Evolutionary conservation across 805 yeast species (phyloP).

Genomic region (Barnettozyma wickerhamii): DNA sequence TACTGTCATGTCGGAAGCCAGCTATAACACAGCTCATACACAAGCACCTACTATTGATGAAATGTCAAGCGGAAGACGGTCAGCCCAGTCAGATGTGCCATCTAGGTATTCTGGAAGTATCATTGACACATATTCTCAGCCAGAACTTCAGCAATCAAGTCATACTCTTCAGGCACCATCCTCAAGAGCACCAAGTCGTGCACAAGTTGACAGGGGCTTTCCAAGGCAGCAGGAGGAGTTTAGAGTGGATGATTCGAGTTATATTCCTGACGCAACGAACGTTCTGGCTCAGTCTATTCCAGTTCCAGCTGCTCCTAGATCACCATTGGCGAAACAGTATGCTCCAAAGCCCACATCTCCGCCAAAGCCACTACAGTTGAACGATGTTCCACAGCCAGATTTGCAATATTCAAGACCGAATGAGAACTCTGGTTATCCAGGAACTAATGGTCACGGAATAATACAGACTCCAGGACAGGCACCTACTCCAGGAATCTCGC

Average conservation of each 20-base stretch:
- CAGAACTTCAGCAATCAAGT: slow-evolving; percentile 9
- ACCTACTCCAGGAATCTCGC: no score
- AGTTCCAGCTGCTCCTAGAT: slow-evolving; percentile 18
- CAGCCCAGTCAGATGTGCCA: neutral
- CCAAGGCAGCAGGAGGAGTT: neutral
- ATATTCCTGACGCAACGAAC: slow-evolving; percentile 18
- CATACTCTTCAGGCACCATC: slow-evolving; percentile 3
- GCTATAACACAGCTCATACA: slow-evolving; percentile 2
- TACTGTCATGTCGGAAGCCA: slow-evolving; percentile 5
- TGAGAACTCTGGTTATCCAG: no score
- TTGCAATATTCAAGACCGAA: neutral
- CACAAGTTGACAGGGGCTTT: neutral
- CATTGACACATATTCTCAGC: slow-evolving; percentile 20
- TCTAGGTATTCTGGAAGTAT: slow-evolving; percentile 21
- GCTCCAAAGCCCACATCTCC: slow-evolving; percentile 1
- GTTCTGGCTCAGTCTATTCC: slow-evolving; percentile 13
- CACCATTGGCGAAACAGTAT: slow-evolving; percentile 9
- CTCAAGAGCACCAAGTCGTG: neutral
- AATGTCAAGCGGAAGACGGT: neutral
- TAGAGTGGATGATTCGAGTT: slow-evolving; percentile 6
- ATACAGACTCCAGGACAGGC: no score
- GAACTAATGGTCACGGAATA: no score
- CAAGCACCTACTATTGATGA: neutral
- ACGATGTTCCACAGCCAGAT: slow-evolving; percentile 3
- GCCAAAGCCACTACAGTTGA: neutral